phyloP scores from a whole-genome alignment of 306 rosid genomes.

The Cucumis hystrix region DNA sequence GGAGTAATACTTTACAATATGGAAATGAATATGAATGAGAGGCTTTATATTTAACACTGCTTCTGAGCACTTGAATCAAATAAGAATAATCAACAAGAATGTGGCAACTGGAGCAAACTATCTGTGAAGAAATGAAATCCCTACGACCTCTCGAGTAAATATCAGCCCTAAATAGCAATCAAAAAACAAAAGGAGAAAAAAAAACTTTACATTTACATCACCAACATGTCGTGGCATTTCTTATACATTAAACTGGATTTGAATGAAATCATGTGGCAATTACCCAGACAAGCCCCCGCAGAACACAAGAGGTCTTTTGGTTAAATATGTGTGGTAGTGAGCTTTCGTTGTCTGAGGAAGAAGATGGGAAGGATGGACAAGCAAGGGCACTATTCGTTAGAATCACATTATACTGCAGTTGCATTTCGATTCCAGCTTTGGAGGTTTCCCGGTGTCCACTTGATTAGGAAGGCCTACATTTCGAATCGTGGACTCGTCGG shows the following conservation, averaged over 20 bases:
- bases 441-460: conserved; percentile 64
- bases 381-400: neutral
- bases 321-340: neutral
- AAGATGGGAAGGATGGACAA: neutral
- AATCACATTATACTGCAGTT: conserved; percentile 92
- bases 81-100: conserved; percentile 30
- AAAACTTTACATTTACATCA: conserved; percentile 58
- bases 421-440: conserved; percentile 85
- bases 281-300: conserved; percentile 31
- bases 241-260: conserved; percentile 40
- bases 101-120: conserved; percentile 26
- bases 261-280: conserved; percentile 33
- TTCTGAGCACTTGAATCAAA: conserved; percentile 28
- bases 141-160: conserved; percentile 23
- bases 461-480: conserved; percentile 59
- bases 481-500: conserved; percentile 28
- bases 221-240: conserved; percentile 48
- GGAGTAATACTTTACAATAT: conserved; percentile 8
- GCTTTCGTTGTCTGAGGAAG: neutral
- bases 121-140: conserved; percentile 13
- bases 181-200: neutral
- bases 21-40: conserved; percentile 31
- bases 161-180: conserved; percentile 14
- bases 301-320: conserved; percentile 14
- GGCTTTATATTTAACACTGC: conserved; percentile 31